Conservation (phyloP, 169 alveolate genomes). For the Blepharisma undulans region DNA sequence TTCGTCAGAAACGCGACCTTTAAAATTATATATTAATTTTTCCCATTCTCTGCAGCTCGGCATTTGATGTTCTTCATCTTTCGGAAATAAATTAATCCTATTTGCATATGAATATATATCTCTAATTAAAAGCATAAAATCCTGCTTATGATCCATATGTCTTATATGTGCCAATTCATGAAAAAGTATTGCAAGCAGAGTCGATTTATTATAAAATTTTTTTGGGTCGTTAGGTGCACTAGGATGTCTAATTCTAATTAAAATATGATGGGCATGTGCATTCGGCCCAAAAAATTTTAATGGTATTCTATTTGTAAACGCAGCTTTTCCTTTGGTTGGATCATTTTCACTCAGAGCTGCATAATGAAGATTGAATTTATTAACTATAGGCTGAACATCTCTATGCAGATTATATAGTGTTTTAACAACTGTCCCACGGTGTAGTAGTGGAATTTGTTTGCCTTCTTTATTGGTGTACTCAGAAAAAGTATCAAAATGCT, state of each 20-base stretch:
- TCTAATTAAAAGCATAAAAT: constrained; percentile 49
- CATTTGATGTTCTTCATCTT: neutral
- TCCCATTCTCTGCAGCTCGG: constrained; percentile 40
- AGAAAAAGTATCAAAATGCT: neutral
- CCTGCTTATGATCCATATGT: constrained; percentile 57
- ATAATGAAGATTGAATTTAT: neutral
- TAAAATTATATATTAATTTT: neutral
- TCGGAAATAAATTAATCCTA: neutral
- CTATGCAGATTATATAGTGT: neutral
- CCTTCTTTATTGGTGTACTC: neutral
- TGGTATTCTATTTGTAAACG: constrained; percentile 2
- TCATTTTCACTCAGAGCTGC: constrained; percentile 16
- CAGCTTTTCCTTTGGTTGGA: constrained; percentile 18
- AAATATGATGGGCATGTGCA: neutral
- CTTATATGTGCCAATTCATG: constrained; percentile 65
- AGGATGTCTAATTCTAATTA: constrained; percentile 39
- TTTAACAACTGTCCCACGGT: neutral
- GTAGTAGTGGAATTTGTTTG: constrained; percentile 7
- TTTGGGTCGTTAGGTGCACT: constrained; percentile 39
- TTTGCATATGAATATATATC: constrained; percentile 52
- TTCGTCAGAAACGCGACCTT: constrained; percentile 2
- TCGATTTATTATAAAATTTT: constrained; percentile 42
- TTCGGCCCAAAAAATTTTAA: neutral
- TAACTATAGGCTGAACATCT: neutral
- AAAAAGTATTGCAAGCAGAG: constrained; percentile 55